Evolutionary conservation across 108 stramenopile genomes (phyloP).

Genomic region (Pseudonitzschia multiseries): DNA sequence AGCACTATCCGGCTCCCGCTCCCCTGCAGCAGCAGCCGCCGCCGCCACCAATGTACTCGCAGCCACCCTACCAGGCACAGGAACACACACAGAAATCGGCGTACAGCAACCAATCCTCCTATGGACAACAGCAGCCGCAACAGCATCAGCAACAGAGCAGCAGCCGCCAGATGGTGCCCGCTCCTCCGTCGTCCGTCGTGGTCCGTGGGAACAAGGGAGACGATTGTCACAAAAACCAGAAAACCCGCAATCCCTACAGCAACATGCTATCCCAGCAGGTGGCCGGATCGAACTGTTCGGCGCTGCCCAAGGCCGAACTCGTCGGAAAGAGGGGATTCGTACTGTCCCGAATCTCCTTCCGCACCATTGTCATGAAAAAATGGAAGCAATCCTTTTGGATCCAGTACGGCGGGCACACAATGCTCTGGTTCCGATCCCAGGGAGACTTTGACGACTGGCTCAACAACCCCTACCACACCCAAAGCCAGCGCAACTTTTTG

Average conservation of each 20-base stretch:
- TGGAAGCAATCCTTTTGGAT: constrained; percentile 93
- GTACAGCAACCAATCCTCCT: not conserved
- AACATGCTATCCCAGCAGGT: constrained; percentile 39
- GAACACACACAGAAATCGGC: not conserved
- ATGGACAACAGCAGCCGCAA: not conserved
- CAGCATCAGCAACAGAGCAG: constrained; percentile 3
- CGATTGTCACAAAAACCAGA: not conserved
- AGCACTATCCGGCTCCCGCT: constrained; percentile 3
- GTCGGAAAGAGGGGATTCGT: constrained; percentile 78
- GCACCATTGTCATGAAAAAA: constrained; percentile 86
- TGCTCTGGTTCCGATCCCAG: constrained; percentile 77
- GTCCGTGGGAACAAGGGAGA: constrained; percentile 36
- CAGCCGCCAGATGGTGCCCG: constrained; percentile 14
- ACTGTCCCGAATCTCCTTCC: constrained; percentile 81
- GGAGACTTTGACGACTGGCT: constrained; percentile 86
- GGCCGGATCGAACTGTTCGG: constrained; percentile 51
- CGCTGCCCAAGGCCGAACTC: constrained; percentile 67
- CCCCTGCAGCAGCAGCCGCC: constrained; percentile 19
- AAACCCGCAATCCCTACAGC: constrained; percentile 41
- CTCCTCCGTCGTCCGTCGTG: constrained; percentile 36
- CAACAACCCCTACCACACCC: constrained; percentile 83
- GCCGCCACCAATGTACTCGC: not conserved
- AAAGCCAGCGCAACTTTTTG: constrained; percentile 73
- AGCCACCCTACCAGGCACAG: not conserved
- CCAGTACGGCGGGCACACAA: constrained; percentile 73